Evolutionary conservation across 139 green algal genomes (phyloP).

Genomic region (Zygnema circumcarinatum): DNA sequence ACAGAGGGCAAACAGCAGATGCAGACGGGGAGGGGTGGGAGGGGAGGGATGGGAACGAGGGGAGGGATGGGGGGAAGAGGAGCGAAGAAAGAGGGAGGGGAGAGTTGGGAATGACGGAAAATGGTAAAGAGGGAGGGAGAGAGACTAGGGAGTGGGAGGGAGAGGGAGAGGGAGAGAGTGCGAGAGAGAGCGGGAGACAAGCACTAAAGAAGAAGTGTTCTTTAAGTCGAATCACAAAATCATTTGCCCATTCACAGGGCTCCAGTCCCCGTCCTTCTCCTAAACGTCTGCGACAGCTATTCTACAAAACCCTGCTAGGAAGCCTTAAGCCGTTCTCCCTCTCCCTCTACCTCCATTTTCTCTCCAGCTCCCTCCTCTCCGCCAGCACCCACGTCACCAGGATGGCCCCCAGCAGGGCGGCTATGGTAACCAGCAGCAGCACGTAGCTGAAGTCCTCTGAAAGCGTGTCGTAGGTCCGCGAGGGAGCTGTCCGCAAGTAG

Average conservation of each 20-base stretch:
- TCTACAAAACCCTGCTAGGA: too few relatives aligned
- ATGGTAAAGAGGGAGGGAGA: not conserved
- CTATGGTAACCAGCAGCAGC: conserved; percentile 82
- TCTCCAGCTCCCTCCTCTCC: conserved; percentile 64
- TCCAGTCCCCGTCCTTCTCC: too few relatives aligned
- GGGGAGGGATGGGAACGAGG: not conserved
- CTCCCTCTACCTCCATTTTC: conserved; percentile 75
- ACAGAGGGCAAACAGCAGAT: too few relatives aligned
- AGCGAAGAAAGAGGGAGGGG: too few relatives aligned
- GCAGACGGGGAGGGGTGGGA: not conserved
- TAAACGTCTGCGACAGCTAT: too few relatives aligned
- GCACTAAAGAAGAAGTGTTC: too few relatives aligned
- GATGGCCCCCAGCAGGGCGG: conserved; percentile 67
- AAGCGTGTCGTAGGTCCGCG: conserved; percentile 83
- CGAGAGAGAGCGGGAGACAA: too few relatives aligned
- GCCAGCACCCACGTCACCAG: conserved; percentile 63
- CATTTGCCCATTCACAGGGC: too few relatives aligned
- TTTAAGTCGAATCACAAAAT: too few relatives aligned
- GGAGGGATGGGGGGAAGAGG: not conserved
- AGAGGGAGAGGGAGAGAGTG: too few relatives aligned
- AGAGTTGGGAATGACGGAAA: not conserved
- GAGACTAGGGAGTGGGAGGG: not conserved
- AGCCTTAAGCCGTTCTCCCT: too few relatives aligned
- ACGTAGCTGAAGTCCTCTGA: conserved; percentile 91
- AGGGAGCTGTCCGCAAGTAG: conserved; percentile 81